Evolutionary conservation across 352 stramenopile species (phyloP).

Genomic region (Phytophthora constricta): DNA sequence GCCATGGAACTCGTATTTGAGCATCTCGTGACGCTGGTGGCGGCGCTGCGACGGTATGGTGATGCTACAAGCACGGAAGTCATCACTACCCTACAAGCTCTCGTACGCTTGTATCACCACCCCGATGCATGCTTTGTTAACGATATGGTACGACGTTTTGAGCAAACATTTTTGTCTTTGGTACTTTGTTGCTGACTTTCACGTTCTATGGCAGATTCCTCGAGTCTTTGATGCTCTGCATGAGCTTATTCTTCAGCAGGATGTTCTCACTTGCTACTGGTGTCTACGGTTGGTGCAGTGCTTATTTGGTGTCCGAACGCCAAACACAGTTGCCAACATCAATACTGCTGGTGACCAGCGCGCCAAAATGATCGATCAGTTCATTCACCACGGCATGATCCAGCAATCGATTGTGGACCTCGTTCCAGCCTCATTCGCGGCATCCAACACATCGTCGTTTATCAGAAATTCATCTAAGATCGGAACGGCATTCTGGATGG

Average conservation of each 20-base stretch:
- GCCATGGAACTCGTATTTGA: conserved; percentile 58
- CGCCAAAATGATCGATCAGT: conserved; percentile 62
- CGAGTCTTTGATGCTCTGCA: conserved; percentile 59
- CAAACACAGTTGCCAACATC: conserved; percentile 28
- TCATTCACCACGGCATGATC: conserved; percentile 56
- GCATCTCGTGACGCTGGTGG: conserved; percentile 48
- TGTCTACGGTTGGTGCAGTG: conserved; percentile 69
- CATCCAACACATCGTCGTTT: conserved; percentile 33
- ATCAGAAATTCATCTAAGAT: conserved; percentile 23
- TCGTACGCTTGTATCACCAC: conserved; percentile 55
- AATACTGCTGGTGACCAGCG: conserved; percentile 48
- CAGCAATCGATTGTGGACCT: conserved; percentile 60
- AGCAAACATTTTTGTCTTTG: conserved; percentile 2
- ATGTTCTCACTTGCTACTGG: conserved; percentile 74
- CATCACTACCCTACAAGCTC: conserved; percentile 55
- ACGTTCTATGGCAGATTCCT: conserved; percentile 38
- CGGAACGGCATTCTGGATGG: conserved; percentile 54
- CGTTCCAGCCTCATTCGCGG: conserved; percentile 53
- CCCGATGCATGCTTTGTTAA: conserved; percentile 51
- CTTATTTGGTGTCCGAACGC: conserved; percentile 51
- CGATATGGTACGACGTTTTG: conserved; percentile 36
- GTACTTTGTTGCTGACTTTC: not conserved
- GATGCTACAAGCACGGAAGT: conserved; percentile 46
- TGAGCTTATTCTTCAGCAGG: conserved; percentile 62
- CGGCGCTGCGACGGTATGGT: conserved; percentile 41